Evolutionary conservation across 2,329 filamentous ascomycete genomes (phyloP), one percentile per base, ranked within the genome.

Genomic region (Coniochaeta ligniaria): DNA sequence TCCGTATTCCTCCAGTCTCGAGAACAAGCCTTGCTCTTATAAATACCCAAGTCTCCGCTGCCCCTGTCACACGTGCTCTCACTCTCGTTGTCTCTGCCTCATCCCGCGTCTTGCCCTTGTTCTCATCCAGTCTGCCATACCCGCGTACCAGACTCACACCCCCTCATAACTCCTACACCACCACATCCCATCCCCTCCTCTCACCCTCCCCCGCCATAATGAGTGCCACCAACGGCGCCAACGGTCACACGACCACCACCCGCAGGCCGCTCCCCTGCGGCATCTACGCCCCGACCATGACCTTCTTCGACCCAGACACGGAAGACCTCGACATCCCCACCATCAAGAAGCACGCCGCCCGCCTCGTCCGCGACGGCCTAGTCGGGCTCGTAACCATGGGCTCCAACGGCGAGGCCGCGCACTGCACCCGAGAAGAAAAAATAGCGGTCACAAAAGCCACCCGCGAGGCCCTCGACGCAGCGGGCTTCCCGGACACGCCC

Each of bases 281-380:
- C 72, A 92, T 95, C 72, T 96, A 95, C 75, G 90, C 90, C 62
- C 92, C 92, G 28, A 94, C 90, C 63, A 91, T 95, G 87, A 96
- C 91, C 69, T 96, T 96, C 74, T 96, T 96, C 79, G 80, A 94
- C 75, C 82, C 88, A 7, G 83, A 88, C 65, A 95, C 90, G 54
- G 92, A 96, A 76, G 90, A 95, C 57, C 82, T 96, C 68, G 92
- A 96, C 71, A 85, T 93, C 64, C 81, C 89, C 38, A 83, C 84
- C 62, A 90, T 95, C 77, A 90, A 91, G 75, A 88, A 84, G 71
- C 92, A 96, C 72, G 89, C 90, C 26, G 85, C 90, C 66, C 88
- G 91, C 56, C 85, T 96, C 56, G 89, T 87, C 43, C 80, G 86
- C 71, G 89, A 86, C 61, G 92, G 92, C 9, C 84, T 96, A 12